Evolutionary conservation across 1,284 basidiomycete species (phyloP).

Genomic region (Ceratobasidium sp.): DNA sequence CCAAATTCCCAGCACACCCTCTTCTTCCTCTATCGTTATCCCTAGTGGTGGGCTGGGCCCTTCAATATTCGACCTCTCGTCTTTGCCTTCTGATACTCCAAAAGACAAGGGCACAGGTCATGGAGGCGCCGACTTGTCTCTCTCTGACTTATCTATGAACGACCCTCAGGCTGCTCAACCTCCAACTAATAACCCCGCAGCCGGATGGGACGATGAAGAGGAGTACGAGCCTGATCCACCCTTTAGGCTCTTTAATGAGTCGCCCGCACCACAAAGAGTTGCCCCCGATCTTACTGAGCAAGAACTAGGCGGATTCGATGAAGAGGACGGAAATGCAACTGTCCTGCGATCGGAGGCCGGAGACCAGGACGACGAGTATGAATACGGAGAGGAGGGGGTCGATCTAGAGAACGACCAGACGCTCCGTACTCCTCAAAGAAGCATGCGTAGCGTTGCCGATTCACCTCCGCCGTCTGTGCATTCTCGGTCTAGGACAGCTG

Average conservation of each 20-base stretch:
- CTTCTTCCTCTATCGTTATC: constrained; percentile 41
- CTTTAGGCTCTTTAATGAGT: constrained; percentile 30
- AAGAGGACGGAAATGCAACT: constrained; percentile 23
- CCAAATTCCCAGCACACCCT: constrained; percentile 28
- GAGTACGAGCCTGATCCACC: constrained; percentile 43
- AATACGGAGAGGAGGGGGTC: neutral
- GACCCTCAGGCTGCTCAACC: constrained; percentile 36
- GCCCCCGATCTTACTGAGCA: constrained; percentile 4
- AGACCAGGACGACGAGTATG: constrained; percentile 17
- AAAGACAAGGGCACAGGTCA: constrained; percentile 43
- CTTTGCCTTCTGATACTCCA: constrained; percentile 41
- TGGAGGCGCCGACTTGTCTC: constrained; percentile 48
- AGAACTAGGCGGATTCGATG: neutral
- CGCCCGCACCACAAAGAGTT: constrained; percentile 32
- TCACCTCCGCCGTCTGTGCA: constrained; percentile 39
- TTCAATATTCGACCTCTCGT: constrained; percentile 44
- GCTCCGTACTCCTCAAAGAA: constrained; percentile 36
- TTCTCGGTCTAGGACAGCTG: constrained; percentile 43
- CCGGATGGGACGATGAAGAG: constrained; percentile 38
- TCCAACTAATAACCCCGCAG: neutral
- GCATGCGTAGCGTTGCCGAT: constrained; percentile 1
- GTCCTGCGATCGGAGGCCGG: constrained; percentile 15
- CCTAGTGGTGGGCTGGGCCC: constrained; percentile 28
- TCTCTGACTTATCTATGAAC: constrained; percentile 49
- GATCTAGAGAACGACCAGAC: constrained; percentile 12